Conservation (phyloP, 2,329 filamentous ascomycete genomes). For the Fusarium decemcellulare region DNA sequence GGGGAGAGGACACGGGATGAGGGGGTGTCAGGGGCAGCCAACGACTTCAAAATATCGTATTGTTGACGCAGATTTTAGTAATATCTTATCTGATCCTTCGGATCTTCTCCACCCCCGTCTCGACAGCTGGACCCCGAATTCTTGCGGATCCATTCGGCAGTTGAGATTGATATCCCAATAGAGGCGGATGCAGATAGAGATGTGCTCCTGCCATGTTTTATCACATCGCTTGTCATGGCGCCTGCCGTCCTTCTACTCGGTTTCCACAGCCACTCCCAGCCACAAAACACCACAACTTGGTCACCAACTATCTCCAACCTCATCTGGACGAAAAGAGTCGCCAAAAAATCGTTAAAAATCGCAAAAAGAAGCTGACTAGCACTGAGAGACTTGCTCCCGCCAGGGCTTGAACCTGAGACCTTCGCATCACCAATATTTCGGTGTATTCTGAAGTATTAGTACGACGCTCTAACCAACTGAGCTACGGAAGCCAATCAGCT, state of each 20-base stretch:
- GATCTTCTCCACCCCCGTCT: constrained; percentile 12
- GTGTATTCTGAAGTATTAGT: constrained; percentile 41
- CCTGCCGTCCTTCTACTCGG: too few species aligned
- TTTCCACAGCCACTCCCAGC: neutral
- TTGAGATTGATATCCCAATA: constrained; percentile 5
- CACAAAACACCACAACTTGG: neutral
- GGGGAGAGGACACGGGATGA: neutral
- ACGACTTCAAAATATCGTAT: constrained; percentile 15
- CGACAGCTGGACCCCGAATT: too few species aligned
- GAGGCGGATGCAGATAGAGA: neutral
- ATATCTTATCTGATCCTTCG: constrained; percentile 36
- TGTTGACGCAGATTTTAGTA: constrained; percentile 6
- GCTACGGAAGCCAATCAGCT: constrained; percentile 47
- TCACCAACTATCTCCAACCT: neutral
- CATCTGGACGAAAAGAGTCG: neutral
- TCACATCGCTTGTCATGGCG: too few species aligned
- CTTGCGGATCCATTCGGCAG: neutral
- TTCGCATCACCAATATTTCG: constrained; percentile 45
- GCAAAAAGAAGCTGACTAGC: constrained; percentile 37
- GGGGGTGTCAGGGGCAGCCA: constrained; percentile 5
- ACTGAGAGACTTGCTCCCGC: constrained; percentile 43
- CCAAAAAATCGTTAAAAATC: neutral
- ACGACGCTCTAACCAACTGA: constrained; percentile 50
- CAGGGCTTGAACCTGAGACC: constrained; percentile 49
- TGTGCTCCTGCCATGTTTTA: neutral